Conservation (phyloP, 345 rosid species). For the Hirschfeldia incana region DNA sequence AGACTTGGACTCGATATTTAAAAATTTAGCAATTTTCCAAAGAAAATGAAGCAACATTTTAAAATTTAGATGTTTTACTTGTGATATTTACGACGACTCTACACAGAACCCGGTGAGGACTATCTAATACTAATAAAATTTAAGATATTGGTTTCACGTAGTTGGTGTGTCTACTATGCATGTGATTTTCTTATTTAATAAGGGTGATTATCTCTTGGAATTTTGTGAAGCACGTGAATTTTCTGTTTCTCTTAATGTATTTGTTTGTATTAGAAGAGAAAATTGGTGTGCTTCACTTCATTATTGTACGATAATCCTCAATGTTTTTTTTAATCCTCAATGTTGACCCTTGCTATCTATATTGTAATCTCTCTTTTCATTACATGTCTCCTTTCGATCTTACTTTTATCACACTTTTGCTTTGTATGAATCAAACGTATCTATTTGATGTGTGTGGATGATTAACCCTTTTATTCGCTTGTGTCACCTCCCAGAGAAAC, state of each 20-base stretch:
- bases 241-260: slow-evolving; percentile 33
- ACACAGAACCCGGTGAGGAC: slow-evolving; percentile 1
- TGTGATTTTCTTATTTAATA: slow-evolving; percentile 12
- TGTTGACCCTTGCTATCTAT: slow-evolving; percentile 5
- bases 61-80: slow-evolving; percentile 28
- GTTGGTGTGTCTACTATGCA: slow-evolving; percentile 22
- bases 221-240: slow-evolving; percentile 43
- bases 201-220: slow-evolving; percentile 18
- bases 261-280: slow-evolving; percentile 35
- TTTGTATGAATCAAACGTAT: background rate
- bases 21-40: background rate
- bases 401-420: background rate
- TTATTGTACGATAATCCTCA: slow-evolving; percentile 30
- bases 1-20: slow-evolving; percentile 38
- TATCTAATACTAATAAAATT: background rate
- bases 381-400: background rate
- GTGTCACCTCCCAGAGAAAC: background rate
- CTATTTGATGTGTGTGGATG: background rate
- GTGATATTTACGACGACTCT: background rate
- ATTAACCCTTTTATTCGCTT: too few relatives aligned
- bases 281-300: slow-evolving; percentile 42
- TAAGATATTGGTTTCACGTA: slow-evolving; percentile 4
- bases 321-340: slow-evolving; percentile 14
- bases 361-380: slow-evolving; percentile 3
- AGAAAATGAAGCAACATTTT: slow-evolving; percentile 33